phyloP scores from a whole-genome alignment of 2,329 filamentous ascomycete genomes.

The Neoarthrinium moseri region DNA sequence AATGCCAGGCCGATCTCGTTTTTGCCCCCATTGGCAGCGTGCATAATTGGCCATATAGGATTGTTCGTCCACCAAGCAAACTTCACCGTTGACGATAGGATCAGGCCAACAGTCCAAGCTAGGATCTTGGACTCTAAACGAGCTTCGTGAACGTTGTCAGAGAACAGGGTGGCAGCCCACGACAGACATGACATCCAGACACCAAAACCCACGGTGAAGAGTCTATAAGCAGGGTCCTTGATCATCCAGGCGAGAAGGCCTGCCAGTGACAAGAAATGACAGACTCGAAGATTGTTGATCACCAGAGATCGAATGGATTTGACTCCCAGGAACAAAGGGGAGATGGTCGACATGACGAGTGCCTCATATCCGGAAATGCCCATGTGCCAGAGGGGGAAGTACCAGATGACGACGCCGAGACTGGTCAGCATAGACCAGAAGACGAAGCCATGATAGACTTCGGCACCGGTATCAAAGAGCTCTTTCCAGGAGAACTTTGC shows the following conservation, averaged over 20 bases:
- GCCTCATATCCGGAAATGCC: slow-evolving; percentile 96
- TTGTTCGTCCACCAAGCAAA: slow-evolving; percentile 95
- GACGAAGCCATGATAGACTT: slow-evolving; percentile 91
- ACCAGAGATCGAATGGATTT: slow-evolving; percentile 66
- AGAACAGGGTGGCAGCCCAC: slow-evolving; percentile 80
- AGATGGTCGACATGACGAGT: slow-evolving; percentile 79
- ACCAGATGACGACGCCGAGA: slow-evolving; percentile 89
- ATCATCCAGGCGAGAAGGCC: slow-evolving; percentile 81
- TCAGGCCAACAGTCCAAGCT: slow-evolving; percentile 77
- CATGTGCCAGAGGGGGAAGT: slow-evolving; percentile 99
- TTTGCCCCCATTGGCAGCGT: slow-evolving; percentile 85
- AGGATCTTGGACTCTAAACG: slow-evolving; percentile 80
- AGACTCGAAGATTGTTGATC: slow-evolving; percentile 64
- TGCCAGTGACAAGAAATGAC: slow-evolving; percentile 74
- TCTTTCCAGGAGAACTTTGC: slow-evolving; percentile 71
- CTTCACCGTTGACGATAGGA: slow-evolving; percentile 85
- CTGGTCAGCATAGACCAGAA: slow-evolving; percentile 96
- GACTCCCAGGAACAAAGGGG: slow-evolving; percentile 76
- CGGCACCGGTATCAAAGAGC: slow-evolving; percentile 77
- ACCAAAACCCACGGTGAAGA: slow-evolving; percentile 79
- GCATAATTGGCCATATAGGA: slow-evolving; percentile 93
- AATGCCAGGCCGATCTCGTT: slow-evolving; percentile 80
- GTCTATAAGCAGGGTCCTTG: slow-evolving; percentile 67
- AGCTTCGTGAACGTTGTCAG: slow-evolving; percentile 70
- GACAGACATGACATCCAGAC: slow-evolving; percentile 78